Evolutionary conservation across 2,329 filamentous ascomycete species (phyloP).

Genomic region (Talaromyces islandicus): DNA sequence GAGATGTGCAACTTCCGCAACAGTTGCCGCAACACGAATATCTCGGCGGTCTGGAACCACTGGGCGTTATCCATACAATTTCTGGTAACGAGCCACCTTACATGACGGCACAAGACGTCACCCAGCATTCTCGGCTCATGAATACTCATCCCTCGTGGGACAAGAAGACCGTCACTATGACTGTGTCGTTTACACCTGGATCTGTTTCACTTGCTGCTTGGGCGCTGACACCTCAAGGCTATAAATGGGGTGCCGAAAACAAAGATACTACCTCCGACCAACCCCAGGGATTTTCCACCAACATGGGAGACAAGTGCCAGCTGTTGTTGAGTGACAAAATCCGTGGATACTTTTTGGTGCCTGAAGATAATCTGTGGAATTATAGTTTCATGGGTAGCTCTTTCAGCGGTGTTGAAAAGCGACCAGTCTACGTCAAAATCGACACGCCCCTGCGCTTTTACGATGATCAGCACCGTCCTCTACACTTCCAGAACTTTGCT

Average conservation of each 20-base stretch:
- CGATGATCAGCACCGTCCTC: conserved; percentile 80
- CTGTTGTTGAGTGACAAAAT: conserved; percentile 88
- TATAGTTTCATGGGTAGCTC: conserved; percentile 95
- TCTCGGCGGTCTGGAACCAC: conserved; percentile 76
- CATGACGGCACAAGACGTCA: conserved; percentile 94
- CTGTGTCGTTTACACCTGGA: conserved; percentile 92
- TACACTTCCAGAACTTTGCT: conserved; percentile 96
- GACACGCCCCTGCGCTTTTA: conserved; percentile 90
- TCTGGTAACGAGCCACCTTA: conserved; percentile 92
- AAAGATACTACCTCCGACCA: conserved; percentile 88
- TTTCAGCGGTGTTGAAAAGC: conserved; percentile 86
- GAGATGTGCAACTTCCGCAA: conserved; percentile 84
- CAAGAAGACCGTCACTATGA: conserved; percentile 88
- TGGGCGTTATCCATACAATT: conserved; percentile 92
- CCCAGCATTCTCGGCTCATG: conserved; percentile 85
- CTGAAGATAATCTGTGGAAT: conserved; percentile 87
- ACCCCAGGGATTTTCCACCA: conserved; percentile 85
- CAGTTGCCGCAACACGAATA: conserved; percentile 89
- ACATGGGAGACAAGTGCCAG: conserved; percentile 93
- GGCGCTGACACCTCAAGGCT: conserved; percentile 84
- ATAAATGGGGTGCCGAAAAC: conserved; percentile 96
- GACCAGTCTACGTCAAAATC: conserved; percentile 82
- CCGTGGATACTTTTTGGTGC: conserved; percentile 91
- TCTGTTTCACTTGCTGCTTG: conserved; percentile 92
- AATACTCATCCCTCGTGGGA: conserved; percentile 76